phyloP scores from a whole-genome alignment of 371 early-diverging fungal genomes.

The Rhizomucor pusillus region DNA sequence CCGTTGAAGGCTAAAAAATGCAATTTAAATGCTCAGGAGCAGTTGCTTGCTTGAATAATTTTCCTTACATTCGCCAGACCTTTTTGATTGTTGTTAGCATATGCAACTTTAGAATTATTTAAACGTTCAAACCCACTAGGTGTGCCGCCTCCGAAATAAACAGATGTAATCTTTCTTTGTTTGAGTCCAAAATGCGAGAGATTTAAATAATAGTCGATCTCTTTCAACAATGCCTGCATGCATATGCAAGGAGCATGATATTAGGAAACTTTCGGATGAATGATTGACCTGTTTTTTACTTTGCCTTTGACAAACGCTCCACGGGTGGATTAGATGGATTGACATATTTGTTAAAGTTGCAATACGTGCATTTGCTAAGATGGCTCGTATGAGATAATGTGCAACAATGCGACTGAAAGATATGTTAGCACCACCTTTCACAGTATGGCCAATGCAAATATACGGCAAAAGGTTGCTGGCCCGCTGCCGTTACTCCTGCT shows the following conservation, averaged over 20 bases:
- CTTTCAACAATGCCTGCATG: constrained; percentile 39
- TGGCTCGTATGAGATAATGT: not conserved
- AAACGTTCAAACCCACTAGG: constrained; percentile 20
- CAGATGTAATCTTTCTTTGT: constrained; percentile 46
- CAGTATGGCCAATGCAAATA: constrained; percentile 91
- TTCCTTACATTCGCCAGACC: not conserved
- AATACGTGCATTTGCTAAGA: constrained; percentile 79
- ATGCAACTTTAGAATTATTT: too few species aligned
- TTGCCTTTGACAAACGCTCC: constrained; percentile 46
- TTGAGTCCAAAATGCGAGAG: constrained; percentile 26
- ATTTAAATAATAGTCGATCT: constrained; percentile 43
- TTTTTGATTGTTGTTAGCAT: not conserved
- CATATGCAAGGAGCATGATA: too few species aligned
- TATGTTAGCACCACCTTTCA: constrained; percentile 43
- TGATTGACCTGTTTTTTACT: too few species aligned
- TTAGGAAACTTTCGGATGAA: too few species aligned
- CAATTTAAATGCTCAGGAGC: not conserved
- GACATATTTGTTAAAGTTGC: constrained; percentile 84
- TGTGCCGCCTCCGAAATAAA: constrained; percentile 77
- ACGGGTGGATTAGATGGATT: constrained; percentile 55
- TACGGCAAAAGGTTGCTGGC: constrained; percentile 35
- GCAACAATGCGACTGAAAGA: not conserved
- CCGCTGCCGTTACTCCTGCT: too few species aligned
- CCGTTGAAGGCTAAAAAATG: constrained; percentile 6
- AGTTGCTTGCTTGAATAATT: not conserved